phyloP scores from a whole-genome alignment of 345 rosid species.

The Reutealis trisperma region DNA sequence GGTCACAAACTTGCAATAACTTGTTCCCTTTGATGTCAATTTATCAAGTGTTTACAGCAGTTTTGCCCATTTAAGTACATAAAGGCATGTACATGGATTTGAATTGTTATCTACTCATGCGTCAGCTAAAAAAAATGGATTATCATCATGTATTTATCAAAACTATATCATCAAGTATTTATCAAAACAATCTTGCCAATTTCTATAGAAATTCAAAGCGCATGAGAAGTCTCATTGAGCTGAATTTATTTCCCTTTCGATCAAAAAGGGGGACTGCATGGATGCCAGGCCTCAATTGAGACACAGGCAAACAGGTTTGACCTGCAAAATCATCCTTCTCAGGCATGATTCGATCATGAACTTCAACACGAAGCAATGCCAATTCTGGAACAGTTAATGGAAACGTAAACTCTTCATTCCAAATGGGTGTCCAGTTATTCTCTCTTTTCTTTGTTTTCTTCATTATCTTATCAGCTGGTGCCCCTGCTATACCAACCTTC shows the following conservation, averaged over 20 bases:
- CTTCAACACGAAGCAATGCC: constrained; percentile 29
- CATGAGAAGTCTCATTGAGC: constrained; percentile 28
- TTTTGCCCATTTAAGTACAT: neutral
- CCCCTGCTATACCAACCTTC: constrained; percentile 34
- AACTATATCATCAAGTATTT: neutral
- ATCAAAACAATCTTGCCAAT: neutral
- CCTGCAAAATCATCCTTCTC: constrained; percentile 28
- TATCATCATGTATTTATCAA: neutral
- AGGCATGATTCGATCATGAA: constrained; percentile 26
- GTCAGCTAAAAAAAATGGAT: neutral
- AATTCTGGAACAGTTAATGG: constrained; percentile 28
- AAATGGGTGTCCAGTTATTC: constrained; percentile 31
- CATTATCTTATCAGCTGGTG: constrained; percentile 10
- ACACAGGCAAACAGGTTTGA: constrained; percentile 31
- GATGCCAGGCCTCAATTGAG: constrained; percentile 25
- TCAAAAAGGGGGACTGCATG: constrained; percentile 25
- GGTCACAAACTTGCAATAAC: neutral
- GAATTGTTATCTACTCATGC: neutral
- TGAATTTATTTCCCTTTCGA: constrained; percentile 26
- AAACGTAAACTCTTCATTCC: constrained; percentile 29
- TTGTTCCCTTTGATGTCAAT: neutral
- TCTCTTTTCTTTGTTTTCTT: constrained; percentile 21
- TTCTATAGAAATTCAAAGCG: constrained; percentile 18
- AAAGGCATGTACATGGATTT: neutral
- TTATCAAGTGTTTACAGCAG: neutral